Evolutionary conservation across 2,329 filamentous ascomycete genomes (phyloP).

Genomic region (Cordyceps farinosa): DNA sequence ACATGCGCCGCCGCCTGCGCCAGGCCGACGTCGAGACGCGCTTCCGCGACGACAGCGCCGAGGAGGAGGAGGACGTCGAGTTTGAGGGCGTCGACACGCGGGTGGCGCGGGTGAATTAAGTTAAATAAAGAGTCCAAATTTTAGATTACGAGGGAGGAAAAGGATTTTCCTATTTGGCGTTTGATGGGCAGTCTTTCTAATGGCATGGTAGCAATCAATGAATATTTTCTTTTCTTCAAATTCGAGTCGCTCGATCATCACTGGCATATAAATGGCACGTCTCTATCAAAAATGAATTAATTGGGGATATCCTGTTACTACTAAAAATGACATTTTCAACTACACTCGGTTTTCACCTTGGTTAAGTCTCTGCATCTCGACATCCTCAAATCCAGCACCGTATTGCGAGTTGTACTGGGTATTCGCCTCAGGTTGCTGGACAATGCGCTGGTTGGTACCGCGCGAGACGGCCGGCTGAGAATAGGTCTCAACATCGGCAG

Average conservation of each 20-base stretch:
- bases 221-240: background rate
- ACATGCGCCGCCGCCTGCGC: slow-evolving; percentile 74
- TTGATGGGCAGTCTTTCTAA: slow-evolving; percentile 13
- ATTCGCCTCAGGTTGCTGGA: background rate
- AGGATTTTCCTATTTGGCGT: slow-evolving; percentile 7
- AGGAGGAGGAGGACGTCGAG: slow-evolving; percentile 54
- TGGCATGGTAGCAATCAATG: slow-evolving; percentile 15
- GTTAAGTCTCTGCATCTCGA: slow-evolving; percentile 29
- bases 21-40: slow-evolving; percentile 72
- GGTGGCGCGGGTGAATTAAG: background rate
- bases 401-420: slow-evolving; percentile 10
- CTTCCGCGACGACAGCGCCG: slow-evolving; percentile 67
- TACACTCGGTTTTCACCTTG: slow-evolving; percentile 15
- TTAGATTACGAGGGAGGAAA: background rate
- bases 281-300: background rate
- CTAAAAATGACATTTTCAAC: background rate
- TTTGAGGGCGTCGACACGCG: slow-evolving; percentile 34
- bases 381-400: slow-evolving; percentile 25
- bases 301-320: background rate
- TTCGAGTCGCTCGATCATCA: background rate
- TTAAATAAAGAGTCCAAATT: background rate
- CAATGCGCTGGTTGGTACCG: slow-evolving; percentile 20
- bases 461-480: slow-evolving; percentile 9
- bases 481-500: slow-evolving; percentile 23
- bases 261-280: background rate